Evolutionary conservation across 345 rosid genomes (phyloP).

Genomic region (Excoecaria cochinchinensis): DNA sequence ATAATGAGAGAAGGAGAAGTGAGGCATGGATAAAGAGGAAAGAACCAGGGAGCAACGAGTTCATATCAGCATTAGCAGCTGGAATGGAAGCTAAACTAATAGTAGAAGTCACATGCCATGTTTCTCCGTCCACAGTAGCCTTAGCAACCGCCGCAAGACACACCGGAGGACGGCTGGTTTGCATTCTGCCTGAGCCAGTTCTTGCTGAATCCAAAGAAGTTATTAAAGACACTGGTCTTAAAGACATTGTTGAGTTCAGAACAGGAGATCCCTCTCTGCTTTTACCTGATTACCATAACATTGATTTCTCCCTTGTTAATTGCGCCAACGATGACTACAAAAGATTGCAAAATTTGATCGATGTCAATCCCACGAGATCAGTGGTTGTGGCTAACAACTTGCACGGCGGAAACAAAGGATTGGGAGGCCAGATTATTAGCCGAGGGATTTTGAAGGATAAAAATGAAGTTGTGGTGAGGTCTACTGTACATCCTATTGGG

Average conservation of each 20-base stretch:
- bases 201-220: conserved; percentile 31
- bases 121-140: conserved; percentile 44
- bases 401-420: conserved; percentile 31
- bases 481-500: conserved; percentile 42
- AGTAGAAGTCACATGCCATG: conserved; percentile 40
- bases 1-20: conserved; percentile 26
- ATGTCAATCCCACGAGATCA: conserved; percentile 37
- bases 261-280: conserved; percentile 42
- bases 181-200: conserved; percentile 41
- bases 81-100: conserved; percentile 44
- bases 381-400: conserved; percentile 49
- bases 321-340: conserved; percentile 37
- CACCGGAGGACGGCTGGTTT: conserved; percentile 42
- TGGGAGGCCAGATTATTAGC: conserved; percentile 33
- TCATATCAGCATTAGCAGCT: conserved; percentile 56
- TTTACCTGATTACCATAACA: conserved; percentile 30
- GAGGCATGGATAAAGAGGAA: conserved; percentile 18
- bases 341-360: conserved; percentile 29
- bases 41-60: conserved; percentile 46
- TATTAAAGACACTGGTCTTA: conserved; percentile 36
- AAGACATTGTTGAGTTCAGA: conserved; percentile 40
- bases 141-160: conserved; percentile 54
- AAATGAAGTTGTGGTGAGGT: conserved; percentile 36
- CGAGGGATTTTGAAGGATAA: conserved; percentile 19
- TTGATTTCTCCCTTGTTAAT: conserved; percentile 44